Base-by-base conservation (phyloP, 495 filamentous ascomycete genomes). In the Penicillium macrosclerotiorum region DNA sequence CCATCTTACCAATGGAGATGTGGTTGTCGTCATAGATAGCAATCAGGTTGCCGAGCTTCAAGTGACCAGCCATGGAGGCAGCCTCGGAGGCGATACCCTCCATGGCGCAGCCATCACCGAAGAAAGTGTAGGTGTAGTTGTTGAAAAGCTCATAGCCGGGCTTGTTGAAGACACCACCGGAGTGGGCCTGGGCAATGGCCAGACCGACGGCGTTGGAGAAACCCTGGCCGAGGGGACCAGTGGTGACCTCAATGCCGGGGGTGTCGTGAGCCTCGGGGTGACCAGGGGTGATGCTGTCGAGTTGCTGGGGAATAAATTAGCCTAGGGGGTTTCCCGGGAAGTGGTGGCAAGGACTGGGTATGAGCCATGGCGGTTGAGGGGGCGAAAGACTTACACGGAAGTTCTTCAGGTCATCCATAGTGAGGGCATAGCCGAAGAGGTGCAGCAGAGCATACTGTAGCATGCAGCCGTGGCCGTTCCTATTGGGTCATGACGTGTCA, bases 381-480 rank as follows among this genome's bases (percentile, higher is more conserved):
- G n/a, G n/a, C n/a, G n/a, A n/a, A n/a, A 39, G 23, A 81, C 88
- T 64, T 84, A 95, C 90, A 62, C 93, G 85, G 86, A 97, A 99
- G 55, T 71, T 68, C 83, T 96, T 97, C 55, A 99, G 62, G 75
- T 96, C 92, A 53, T 97, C 89, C 42, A 99, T 69, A 52, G 81
- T 77, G 35, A 97, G 27, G 40, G 69, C 80, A 68, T 95, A 99
- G 68, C 94, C 93, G 74, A 90, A 94, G 20, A 99, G 78, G 78
- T 99, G 93, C 53, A 99, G 86, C 55, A 99, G 80, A 60, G 93
- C 86, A 84, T 99, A 99, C 69, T 96, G 93, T 44, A 98, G 89
- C 91, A 97, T 95, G 79, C 93, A 98, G 52, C 85, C 93, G 72
- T 98, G 93, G 51, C 93, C 93, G 77, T 98, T 98, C 39, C 92